Conservation (phyloP, 805 yeast genomes). For the Ogataea pignaliae region DNA sequence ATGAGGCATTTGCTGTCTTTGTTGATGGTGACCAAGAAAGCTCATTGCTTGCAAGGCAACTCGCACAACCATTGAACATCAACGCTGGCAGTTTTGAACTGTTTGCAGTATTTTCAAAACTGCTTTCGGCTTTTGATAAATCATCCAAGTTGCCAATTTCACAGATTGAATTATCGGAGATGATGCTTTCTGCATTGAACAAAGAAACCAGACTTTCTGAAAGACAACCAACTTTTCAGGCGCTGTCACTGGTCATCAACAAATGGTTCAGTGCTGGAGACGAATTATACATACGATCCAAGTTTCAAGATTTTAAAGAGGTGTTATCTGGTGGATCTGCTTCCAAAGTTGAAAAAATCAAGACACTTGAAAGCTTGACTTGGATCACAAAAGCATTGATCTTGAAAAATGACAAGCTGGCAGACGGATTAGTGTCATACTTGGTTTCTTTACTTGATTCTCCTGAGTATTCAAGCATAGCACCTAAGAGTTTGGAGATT, state of each 20-base stretch:
- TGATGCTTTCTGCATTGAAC: slow-evolving; percentile 11
- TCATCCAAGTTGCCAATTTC: slow-evolving; percentile 23
- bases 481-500: slow-evolving; percentile 57
- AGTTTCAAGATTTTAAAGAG: slow-evolving; percentile 5
- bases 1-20: slow-evolving; percentile 36
- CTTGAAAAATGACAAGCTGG: slow-evolving; percentile 46
- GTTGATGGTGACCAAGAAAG: slow-evolving; percentile 18
- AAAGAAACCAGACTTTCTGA: slow-evolving; percentile 27
- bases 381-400: slow-evolving; percentile 76
- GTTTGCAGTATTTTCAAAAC: slow-evolving; percentile 38
- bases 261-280: slow-evolving; percentile 37
- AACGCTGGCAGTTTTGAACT: slow-evolving; percentile 28
- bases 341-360: slow-evolving; percentile 11
- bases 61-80: slow-evolving; percentile 16
- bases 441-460: slow-evolving; percentile 34
- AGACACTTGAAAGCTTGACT: slow-evolving; percentile 47
- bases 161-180: slow-evolving; percentile 12
- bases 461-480: slow-evolving; percentile 29
- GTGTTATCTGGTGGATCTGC: not conserved
- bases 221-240: slow-evolving; percentile 53
- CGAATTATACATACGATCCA: slow-evolving; percentile 9
- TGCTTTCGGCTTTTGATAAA: slow-evolving; percentile 52
- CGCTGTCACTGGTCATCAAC: slow-evolving; percentile 52
- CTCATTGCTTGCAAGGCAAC: slow-evolving; percentile 15
- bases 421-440: slow-evolving; percentile 30